phyloP scores from a whole-genome alignment of 2,329 filamentous ascomycete genomes.

The Trichoderma semiorbis region DNA sequence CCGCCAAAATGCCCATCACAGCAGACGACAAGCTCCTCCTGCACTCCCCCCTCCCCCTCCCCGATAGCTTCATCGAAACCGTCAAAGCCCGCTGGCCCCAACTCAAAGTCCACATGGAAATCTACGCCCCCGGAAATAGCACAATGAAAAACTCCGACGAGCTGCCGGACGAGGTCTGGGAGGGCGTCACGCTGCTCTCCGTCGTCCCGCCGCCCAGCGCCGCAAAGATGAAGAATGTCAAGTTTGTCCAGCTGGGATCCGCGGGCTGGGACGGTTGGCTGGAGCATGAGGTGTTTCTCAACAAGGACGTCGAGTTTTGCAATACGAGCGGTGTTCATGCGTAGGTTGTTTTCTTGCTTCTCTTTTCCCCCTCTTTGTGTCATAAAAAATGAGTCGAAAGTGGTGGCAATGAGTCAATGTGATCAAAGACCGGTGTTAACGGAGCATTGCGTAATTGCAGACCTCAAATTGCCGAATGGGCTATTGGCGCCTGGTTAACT shows the following conservation, averaged over 20 bases:
- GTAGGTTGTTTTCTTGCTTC: conserved; percentile 28
- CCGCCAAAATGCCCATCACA: conserved; percentile 25
- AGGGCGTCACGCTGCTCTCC: conserved; percentile 41
- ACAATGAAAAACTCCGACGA: conserved; percentile 25
- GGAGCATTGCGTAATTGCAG: conserved; percentile 18
- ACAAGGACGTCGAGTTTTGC: conserved; percentile 37
- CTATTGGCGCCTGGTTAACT: conserved; percentile 35
- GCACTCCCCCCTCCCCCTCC: conserved; percentile 31
- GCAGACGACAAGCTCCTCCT: conserved; percentile 40
- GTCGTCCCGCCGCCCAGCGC: conserved; percentile 32
- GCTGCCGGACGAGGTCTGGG: conserved; percentile 32
- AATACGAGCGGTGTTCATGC: conserved; percentile 42
- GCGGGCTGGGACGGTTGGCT: conserved; percentile 44
- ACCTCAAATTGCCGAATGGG: conserved; percentile 42
- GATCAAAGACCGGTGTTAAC: neutral
- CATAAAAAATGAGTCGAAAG: neutral
- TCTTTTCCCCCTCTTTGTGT: neutral
- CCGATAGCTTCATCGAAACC: conserved; percentile 34
- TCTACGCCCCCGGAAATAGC: conserved; percentile 22
- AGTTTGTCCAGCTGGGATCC: conserved; percentile 44
- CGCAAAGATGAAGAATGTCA: conserved; percentile 34
- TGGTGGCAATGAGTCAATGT: neutral
- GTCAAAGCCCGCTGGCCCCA: conserved; percentile 36
- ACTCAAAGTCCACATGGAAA: conserved; percentile 36
- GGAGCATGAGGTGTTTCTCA: conserved; percentile 32